Base-by-base conservation (phyloP, 2,329 filamentous ascomycete genomes). In the Pyrenophora teres region DNA sequence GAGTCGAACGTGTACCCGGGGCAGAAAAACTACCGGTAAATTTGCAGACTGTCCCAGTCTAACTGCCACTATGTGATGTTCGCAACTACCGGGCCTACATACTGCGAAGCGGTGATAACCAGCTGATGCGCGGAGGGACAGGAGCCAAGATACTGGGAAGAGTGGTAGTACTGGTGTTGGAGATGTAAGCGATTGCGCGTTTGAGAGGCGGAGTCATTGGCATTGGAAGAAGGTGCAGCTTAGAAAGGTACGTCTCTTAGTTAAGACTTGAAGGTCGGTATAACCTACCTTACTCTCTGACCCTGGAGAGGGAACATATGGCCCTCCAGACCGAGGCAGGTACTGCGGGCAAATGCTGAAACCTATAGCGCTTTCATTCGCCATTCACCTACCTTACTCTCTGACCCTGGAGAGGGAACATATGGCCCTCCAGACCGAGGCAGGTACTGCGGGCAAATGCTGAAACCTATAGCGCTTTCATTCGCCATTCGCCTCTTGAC, bases 401-500 rank as follows among this genome's bases (percentile, higher is more conserved):
- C 36, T 45, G 21, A 23, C n/a, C n/a, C n/a, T n/a, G n/a, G n/a
- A 19, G 19, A 19, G 19, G 19, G 19, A 19, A 19, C 7, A 25
- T 25, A 25, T 25, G 53, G 46, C 31, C 33, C 51, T 0, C 13
- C 41, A 25, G 48, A 43, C 1, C 38, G 45, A 3, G 60, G 62
- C 15, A 65, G 25, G 38, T 65, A 27, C 10, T 49, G 32, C 7
- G 46, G 46, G 13, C 40, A 44, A 10, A 50, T 33, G 16, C 18
- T n/a, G 27, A 49, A 49, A n/a, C 44, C 35, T 3, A 42, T 40
- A 2, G 44, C 40, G 0, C 52, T 49, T 27, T 38, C 27, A 1
- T 16, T 42, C 13, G 61, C 60, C 9, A 62, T n/a, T 4, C 54
- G 21, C 0, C 58, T 56, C 57, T 67, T 71, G 15, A 57, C 15